Evolutionary conservation across 1,284 basidiomycete species (phyloP), one percentile per base, ranked within the genome.

Genomic region (Moniliophthora roreri): DNA sequence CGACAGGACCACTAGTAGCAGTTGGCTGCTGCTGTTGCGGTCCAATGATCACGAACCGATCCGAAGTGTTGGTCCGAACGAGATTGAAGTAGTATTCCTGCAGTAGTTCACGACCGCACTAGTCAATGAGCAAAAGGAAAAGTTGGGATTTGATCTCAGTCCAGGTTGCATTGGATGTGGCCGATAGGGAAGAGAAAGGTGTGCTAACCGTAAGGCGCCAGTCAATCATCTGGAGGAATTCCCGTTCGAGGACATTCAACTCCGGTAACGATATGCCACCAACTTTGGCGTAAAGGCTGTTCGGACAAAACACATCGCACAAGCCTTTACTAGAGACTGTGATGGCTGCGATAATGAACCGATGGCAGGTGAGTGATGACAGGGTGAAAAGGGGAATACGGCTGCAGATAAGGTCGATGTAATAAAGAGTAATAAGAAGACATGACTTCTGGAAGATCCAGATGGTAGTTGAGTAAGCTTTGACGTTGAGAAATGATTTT

Each of bases 351-450:
- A 96, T 96, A 66, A 95, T 80, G 74, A 97, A 97, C 52, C 94
- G 92, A 73, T 97, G 95, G 63, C 94, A 94, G 28, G 95, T 98
- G 65, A 96, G 82, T 32, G 93, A 96, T 39, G 92, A 91, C 60
- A 98, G 82, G 36, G 91, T 95, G 74, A 96, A 96, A 46, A 84
- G 77, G 35, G 93, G 89, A 61, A 86, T 82, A 59, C 91, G 85
- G 51, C 87, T 80, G 72, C 93, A 95, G 61, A 95, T 93, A 71
- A 93, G 89, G 75, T 97, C 95, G 73, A 97, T 95, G 74, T 97
- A 97, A 70, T 92, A 88, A 55, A 97, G 80, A 36, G 89, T 88
- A 66, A 95, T 89, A 60, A 98, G 74, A 35, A 97, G 84, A 59
- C 91, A 94, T 54, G 89, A 85, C 76, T 89, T 91, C 91, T 95